phyloP scores from a whole-genome alignment of 495 filamentous ascomycete species.

The Neurospora sp. region DNA sequence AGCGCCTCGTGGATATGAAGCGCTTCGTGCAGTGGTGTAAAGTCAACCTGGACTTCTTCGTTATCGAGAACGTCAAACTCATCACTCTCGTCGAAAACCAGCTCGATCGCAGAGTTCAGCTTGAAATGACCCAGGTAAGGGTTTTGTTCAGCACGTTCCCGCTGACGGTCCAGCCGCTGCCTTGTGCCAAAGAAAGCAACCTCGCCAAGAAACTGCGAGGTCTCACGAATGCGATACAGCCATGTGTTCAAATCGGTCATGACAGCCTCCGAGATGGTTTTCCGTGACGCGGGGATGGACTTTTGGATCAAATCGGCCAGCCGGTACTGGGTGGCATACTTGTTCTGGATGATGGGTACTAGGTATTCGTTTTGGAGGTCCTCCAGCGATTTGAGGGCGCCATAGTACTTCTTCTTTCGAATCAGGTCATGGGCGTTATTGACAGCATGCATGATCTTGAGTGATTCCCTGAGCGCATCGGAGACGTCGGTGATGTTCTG shows the following conservation, averaged over 20 bases:
- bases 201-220: conserved; percentile 88
- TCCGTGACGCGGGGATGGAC: conserved; percentile 86
- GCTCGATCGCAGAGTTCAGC: conserved; percentile 89
- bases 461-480: conserved; percentile 75
- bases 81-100: conserved; percentile 88
- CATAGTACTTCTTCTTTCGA: conserved; percentile 87
- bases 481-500: conserved; percentile 95
- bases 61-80: conserved; percentile 93
- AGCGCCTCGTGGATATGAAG: conserved; percentile 94
- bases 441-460: conserved; percentile 83
- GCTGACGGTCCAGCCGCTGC: conserved; percentile 71
- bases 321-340: conserved; percentile 85
- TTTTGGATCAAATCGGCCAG: conserved; percentile 93
- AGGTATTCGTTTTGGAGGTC: conserved; percentile 95
- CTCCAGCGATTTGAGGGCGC: conserved; percentile 83
- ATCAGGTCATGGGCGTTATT: conserved; percentile 92
- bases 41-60: conserved; percentile 87
- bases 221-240: conserved; percentile 93
- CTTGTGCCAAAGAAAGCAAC: conserved; percentile 96
- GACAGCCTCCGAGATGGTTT: conserved; percentile 86
- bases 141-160: conserved; percentile 62
- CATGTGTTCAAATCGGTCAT: conserved; percentile 97
- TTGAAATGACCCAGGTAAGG: conserved; percentile 70
- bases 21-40: conserved; percentile 90
- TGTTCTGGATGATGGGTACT: conserved; percentile 46